A percentile compares a stretch with the other conserved stretches of the same genome.
These are phyloP conservation scores for Pseudopediastrum boryanum DNA, from an alignment of 139 green algal species.

Conservation along the genomic window DNA sequence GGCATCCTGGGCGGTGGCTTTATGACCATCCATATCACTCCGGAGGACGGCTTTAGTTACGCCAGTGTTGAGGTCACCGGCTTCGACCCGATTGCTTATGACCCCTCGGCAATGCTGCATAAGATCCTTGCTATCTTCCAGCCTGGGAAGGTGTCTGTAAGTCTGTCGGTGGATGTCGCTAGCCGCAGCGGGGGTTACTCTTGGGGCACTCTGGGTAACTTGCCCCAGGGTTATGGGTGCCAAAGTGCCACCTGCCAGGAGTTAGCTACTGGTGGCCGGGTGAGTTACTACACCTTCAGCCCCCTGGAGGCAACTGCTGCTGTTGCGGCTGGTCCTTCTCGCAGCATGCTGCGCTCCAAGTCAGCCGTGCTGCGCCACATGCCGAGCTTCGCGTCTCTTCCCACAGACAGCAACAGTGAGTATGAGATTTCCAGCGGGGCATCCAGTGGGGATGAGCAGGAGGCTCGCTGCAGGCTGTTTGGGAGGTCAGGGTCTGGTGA, in stretches of 20 bases:
- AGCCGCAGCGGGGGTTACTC: constrained; percentile 21
- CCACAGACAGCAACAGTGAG: constrained; percentile 23
- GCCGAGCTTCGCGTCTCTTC: constrained; percentile 22
- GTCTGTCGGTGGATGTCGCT: constrained; percentile 52
- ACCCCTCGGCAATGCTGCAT: constrained; percentile 38
- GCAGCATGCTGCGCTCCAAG: not conserved
- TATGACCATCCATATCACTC: constrained; percentile 98
- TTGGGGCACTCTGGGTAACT: constrained; percentile 35
- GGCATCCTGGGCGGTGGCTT: constrained; percentile 74
- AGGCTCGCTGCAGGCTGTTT: too few species aligned
- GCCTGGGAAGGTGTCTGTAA: constrained; percentile 52
- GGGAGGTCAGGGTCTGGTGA: too few species aligned
- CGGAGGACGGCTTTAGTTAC: constrained; percentile 92
- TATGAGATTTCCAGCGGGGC: too few species aligned
- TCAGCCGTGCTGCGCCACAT: constrained; percentile 33
- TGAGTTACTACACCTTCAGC: constrained; percentile 53
- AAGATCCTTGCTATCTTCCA: constrained; percentile 60
- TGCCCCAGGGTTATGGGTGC: constrained; percentile 49
- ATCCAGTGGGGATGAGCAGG: too few species aligned
- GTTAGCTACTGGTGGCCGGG: constrained; percentile 50
- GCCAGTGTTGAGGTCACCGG: constrained; percentile 90
- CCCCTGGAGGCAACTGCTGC: constrained; percentile 2
- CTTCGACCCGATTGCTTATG: constrained; percentile 48
- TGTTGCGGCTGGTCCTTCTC: not conserved
- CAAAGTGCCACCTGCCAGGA: constrained; percentile 46